Conservation (phyloP, 1,139 yeast species). For the Pichia sp. region DNA sequence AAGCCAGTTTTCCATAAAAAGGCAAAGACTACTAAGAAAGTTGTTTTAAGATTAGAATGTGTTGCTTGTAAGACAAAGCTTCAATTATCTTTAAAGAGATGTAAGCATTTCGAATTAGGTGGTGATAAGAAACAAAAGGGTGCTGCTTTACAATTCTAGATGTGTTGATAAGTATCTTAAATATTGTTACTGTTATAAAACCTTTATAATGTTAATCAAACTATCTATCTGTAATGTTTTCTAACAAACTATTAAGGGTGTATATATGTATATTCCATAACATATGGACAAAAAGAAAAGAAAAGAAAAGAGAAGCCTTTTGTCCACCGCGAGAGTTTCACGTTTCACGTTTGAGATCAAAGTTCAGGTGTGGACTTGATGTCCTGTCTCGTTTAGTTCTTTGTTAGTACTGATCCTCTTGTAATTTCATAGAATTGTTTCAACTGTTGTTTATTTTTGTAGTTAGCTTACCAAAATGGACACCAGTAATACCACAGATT, state of each 20-base stretch:
- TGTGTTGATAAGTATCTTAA: slow-evolving; percentile 6
- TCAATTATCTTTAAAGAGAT: slow-evolving; percentile 97
- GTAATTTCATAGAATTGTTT: too few species aligned
- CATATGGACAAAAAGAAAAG: neutral
- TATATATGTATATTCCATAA: too few species aligned
- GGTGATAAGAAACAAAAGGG: slow-evolving; percentile 99
- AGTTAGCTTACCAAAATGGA: neutral
- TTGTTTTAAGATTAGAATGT: slow-evolving; percentile 98
- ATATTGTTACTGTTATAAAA: slow-evolving; percentile 4
- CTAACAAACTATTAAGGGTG: neutral
- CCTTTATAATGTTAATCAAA: slow-evolving; percentile 2
- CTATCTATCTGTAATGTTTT: neutral
- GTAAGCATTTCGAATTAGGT: slow-evolving; percentile 99
- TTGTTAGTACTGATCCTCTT: too few species aligned
- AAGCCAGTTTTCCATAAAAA: slow-evolving; percentile 99
- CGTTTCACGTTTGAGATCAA: neutral
- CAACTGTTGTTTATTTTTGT: neutral
- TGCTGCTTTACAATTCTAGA: slow-evolving; percentile 34
- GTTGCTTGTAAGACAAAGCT: slow-evolving; percentile 98
- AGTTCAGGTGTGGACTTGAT: too few species aligned
- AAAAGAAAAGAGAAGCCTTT: too few species aligned
- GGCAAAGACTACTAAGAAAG: slow-evolving; percentile 99
- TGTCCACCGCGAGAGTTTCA: neutral
- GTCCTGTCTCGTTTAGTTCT: too few species aligned
- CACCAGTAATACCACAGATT: neutral